Base-by-base conservation (phyloP, 208 protist species). In the Trypanosoma rangeli region DNA sequence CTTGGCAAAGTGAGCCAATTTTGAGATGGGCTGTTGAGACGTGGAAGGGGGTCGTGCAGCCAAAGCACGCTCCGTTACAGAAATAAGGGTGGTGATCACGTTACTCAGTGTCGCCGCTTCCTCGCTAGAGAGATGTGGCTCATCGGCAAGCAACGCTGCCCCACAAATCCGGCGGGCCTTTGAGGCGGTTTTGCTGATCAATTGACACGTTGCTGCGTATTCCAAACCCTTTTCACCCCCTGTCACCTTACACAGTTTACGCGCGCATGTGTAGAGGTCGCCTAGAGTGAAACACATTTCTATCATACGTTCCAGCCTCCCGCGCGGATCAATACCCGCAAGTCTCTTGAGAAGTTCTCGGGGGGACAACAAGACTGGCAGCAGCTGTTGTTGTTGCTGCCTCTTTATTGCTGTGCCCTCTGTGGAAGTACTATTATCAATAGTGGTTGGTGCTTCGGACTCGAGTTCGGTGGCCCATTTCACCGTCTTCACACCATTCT, bases 141-240 rank as follows among this genome's bases (percentile, higher is more conserved):
- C 12, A 0, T 57, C 53, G 0, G 63, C 48, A 64, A 35, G 3
- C 26, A 74, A 29, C 5, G 26, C 42, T 73, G 77, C 53, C 75
- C 28, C 68, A 64, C 29, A 79, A 22, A 85, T 46, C 18, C 90
- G 87, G 0, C 90, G 83, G 20, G 80, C 72, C 68, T 93, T 95
- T n/a, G 90, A 95, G 18, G 90, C 65, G 16, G 93, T 61, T 73
- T 93, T 93, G 64, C 85, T 85, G 31, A 93, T 79, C 15, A 95
- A 68, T 58, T 87, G 90, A 65, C 86, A 93, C 64, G 76, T 73
- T 13, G 55, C 22, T 10, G 82, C 78, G 60, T 91, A 93, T 52
- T 81, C 77, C 22, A 85, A 42, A 48, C 68, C 72, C 8, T n/a
- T 61, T 0, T 73, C 64, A 18, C 62, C 57, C 26, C 56, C 48